A percentile compares a stretch with the other conserved stretches of the same genome.
Evolutionary conservation across 441 rosid species (phyloP).

Genomic region (Kokia cookei): DNA sequence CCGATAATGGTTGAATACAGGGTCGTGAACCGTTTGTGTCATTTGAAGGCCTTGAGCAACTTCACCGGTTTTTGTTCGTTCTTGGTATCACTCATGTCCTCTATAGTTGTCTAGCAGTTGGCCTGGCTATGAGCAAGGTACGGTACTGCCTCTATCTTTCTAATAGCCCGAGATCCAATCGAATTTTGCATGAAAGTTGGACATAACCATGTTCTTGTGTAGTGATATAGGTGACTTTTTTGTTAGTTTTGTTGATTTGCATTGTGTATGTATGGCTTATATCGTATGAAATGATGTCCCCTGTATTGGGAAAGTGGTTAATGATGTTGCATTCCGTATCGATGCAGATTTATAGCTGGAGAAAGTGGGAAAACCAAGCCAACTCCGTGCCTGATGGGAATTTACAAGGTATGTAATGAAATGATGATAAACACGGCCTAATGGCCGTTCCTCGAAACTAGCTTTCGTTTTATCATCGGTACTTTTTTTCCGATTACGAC

Average conservation of each 20-base stretch:
- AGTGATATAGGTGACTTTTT: no score
- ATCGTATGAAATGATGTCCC: background rate
- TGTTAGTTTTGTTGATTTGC: background rate
- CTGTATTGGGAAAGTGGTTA: background rate
- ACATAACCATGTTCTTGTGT: background rate
- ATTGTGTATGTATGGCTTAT: background rate
- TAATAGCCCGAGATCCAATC: background rate
- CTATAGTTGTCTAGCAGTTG: constrained; percentile 87
- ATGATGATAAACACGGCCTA: background rate
- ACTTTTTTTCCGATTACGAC: background rate
- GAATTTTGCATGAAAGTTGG: background rate
- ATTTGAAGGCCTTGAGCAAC: constrained; percentile 80
- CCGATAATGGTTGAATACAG: constrained; percentile 31
- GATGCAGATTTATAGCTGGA: constrained; percentile 93
- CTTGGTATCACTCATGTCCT: constrained; percentile 89
- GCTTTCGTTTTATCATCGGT: background rate
- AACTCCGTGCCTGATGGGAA: constrained; percentile 44
- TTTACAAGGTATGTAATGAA: constrained; percentile 44
- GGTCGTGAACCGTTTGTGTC: constrained; percentile 95
- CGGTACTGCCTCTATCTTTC: constrained; percentile 39
- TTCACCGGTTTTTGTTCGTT: constrained; percentile 84
- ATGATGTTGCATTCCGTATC: background rate
- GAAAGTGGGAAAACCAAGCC: constrained; percentile 86
- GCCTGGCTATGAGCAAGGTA: constrained; percentile 95
- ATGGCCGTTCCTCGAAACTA: background rate